A percentile compares a stretch with the other conserved stretches of the same genome.
These are phyloP conservation scores for Austroboletus eburneus DNA, from an alignment of 768 basidiomycete species.

Conservation along the genomic window DNA sequence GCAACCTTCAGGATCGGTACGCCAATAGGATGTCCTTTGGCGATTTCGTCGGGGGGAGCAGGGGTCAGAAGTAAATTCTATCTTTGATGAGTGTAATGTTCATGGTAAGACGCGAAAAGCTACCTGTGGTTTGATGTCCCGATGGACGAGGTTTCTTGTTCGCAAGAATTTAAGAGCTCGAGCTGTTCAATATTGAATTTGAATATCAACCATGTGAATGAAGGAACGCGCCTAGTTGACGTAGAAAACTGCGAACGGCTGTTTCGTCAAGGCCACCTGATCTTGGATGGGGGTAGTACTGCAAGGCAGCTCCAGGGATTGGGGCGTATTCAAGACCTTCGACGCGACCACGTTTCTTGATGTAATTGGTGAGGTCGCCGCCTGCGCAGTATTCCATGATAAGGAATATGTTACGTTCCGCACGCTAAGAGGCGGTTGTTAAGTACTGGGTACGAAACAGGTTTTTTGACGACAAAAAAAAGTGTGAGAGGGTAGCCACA, in stretches of 20 bases:
- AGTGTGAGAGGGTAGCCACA: background rate
- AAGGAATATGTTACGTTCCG: slow-evolving; percentile 81
- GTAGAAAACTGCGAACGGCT: slow-evolving; percentile 86
- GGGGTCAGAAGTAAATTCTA: slow-evolving; percentile 91
- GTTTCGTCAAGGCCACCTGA: slow-evolving; percentile 88
- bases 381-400: slow-evolving; percentile 98
- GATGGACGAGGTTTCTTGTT: slow-evolving; percentile 84
- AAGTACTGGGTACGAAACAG: slow-evolving; percentile 5
- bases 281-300: slow-evolving; percentile 89
- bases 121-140: slow-evolving; percentile 96
- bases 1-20: slow-evolving; percentile 96
- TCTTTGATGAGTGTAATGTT: slow-evolving; percentile 7
- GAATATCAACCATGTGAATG: background rate
- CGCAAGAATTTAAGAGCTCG: slow-evolving; percentile 92
- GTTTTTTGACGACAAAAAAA: background rate
- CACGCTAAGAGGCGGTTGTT: slow-evolving; percentile 42
- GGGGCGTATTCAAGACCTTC: slow-evolving; percentile 84
- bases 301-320: slow-evolving; percentile 58
- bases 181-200: slow-evolving; percentile 50
- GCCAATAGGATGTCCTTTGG: slow-evolving; percentile 83
- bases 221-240: slow-evolving; percentile 69
- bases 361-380: slow-evolving; percentile 93
- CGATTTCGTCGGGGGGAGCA: slow-evolving; percentile 72
- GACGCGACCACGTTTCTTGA: slow-evolving; percentile 94
- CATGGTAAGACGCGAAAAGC: background rate